Percentiles rank a stretch among this genome's conserved stretches.
Conservation (phyloP, 2,329 filamentous ascomycete genomes). For the Cercospora zeina region DNA sequence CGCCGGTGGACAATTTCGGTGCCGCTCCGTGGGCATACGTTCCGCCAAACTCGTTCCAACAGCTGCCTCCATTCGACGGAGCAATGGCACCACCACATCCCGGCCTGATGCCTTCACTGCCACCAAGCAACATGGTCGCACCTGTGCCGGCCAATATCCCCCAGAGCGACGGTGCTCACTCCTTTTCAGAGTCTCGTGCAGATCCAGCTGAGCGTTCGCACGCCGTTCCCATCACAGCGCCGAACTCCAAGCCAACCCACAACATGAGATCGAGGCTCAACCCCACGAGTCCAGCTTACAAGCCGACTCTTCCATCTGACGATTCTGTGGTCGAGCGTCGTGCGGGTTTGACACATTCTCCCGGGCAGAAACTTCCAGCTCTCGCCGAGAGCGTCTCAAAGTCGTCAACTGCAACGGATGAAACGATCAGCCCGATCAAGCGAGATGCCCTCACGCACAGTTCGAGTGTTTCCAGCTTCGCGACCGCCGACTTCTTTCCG, state of each 20-base stretch:
- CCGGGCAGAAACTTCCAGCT: constrained; percentile 25
- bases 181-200: constrained; percentile 27
- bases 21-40: constrained; percentile 29
- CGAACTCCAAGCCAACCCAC: constrained; percentile 31
- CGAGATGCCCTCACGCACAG: constrained; percentile 33
- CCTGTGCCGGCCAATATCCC: constrained; percentile 22
- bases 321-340: constrained; percentile 17
- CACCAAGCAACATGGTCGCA: neutral
- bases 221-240: constrained; percentile 41
- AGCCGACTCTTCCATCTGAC: constrained; percentile 29
- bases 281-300: constrained; percentile 44
- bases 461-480: constrained; percentile 43
- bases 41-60: constrained; percentile 32
- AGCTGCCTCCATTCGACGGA: constrained; percentile 38
- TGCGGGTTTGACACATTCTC: constrained; percentile 24
- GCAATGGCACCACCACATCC: constrained; percentile 30
- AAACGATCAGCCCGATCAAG: constrained; percentile 32
- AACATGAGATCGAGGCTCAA: constrained; percentile 40
- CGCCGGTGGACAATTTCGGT: constrained; percentile 29
- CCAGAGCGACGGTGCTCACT: constrained; percentile 34
- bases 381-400: constrained; percentile 14
- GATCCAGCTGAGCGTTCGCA: constrained; percentile 31
- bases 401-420: constrained; percentile 23
- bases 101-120: constrained; percentile 4
- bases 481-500: constrained; percentile 45